Evolutionary conservation across 1,284 basidiomycete species (phyloP).

Genomic region (Porogramme epimiltina): DNA sequence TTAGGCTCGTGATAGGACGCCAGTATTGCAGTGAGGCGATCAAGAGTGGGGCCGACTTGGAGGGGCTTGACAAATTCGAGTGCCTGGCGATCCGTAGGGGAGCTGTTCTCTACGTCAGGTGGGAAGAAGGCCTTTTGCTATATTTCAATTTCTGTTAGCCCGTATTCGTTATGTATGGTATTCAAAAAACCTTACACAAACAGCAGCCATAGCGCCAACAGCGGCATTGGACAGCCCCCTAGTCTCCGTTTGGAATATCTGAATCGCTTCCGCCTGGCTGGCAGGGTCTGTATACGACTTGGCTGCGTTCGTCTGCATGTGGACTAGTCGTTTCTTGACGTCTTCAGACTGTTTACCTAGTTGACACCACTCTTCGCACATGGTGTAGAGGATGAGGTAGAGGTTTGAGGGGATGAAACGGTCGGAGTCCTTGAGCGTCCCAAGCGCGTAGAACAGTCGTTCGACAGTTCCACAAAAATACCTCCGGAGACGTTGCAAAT

Average conservation of each 20-base stretch:
- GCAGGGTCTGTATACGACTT: conserved; percentile 50
- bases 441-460: conserved; percentile 80
- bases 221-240: conserved; percentile 75
- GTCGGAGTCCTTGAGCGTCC: conserved; percentile 73
- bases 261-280: conserved; percentile 55
- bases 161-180: neutral
- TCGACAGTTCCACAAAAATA: conserved; percentile 92
- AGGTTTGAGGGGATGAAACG: conserved; percentile 77
- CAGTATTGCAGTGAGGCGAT: conserved; percentile 68
- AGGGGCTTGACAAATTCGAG: conserved; percentile 53
- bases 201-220: conserved; percentile 81
- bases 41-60: conserved; percentile 53
- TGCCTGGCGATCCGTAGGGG: conserved; percentile 57
- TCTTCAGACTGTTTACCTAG: conserved; percentile 77
- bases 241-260: conserved; percentile 76
- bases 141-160: conserved; percentile 11
- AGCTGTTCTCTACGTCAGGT: conserved; percentile 57
- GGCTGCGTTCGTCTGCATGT: conserved; percentile 75
- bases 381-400: conserved; percentile 79
- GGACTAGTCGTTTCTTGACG: conserved; percentile 72
- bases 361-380: conserved; percentile 95
- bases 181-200: conserved; percentile 65
- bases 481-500: conserved; percentile 81
- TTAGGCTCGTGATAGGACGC: conserved; percentile 55
- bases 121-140: conserved; percentile 77